Percentiles rank a stretch among this genome's conserved stretches.
These are phyloP conservation scores for Cajanus cajan DNA, from an alignment of 306 rosid genomes.

Conservation along the genomic window DNA sequence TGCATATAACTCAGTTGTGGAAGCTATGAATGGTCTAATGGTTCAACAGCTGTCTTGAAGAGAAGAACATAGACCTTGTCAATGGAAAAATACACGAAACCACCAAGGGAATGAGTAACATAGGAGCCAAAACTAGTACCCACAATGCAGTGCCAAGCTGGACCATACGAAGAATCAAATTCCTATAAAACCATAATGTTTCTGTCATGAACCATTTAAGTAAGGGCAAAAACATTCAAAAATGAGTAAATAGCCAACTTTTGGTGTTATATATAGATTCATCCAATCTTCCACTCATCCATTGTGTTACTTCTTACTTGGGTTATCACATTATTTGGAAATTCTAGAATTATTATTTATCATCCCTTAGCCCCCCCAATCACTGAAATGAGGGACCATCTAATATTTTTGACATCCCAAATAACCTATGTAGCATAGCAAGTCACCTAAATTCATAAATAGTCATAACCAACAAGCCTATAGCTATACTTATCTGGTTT, in stretches of 20 bases:
- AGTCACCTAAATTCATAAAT: conserved; percentile 27
- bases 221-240: background rate
- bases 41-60: conserved; percentile 93
- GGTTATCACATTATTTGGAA: background rate
- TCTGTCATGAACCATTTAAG: background rate
- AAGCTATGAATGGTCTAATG: conserved; percentile 54
- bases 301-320: background rate
- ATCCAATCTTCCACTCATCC: background rate
- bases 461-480: conserved; percentile 1
- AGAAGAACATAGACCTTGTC: conserved; percentile 95
- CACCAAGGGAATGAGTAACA: conserved; percentile 88
- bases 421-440: background rate
- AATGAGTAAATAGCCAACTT: background rate
- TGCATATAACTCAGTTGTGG: conserved; percentile 3
- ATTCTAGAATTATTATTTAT: background rate
- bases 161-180: conserved; percentile 83
- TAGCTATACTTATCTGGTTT: background rate
- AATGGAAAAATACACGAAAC: conserved; percentile 87
- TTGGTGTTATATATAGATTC: background rate
- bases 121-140: conserved; percentile 97
- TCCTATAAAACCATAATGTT: conserved; percentile 53
- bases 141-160: conserved; percentile 99
- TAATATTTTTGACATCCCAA: conserved; percentile 23
- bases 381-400: conserved; percentile 29
- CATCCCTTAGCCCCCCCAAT: background rate